Base-by-base conservation (phyloP, 2,329 filamentous ascomycete genomes). In the Penicillium freii region DNA sequence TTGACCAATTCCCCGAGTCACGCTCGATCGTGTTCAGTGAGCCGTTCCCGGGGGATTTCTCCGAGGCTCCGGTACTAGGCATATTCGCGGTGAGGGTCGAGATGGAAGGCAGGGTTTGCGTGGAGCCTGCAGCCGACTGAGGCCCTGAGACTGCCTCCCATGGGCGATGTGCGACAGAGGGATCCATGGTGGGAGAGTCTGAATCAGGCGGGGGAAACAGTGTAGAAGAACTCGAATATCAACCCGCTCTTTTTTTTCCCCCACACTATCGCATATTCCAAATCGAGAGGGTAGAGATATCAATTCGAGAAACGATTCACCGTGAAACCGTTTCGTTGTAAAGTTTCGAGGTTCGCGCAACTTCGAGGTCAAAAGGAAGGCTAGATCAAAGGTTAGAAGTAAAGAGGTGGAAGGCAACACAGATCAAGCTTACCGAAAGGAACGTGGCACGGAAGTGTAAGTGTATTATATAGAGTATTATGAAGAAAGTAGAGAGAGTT, bases 1-100 rank as follows among this genome's bases (percentile, higher is more conserved):
- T 81, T 52, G 82, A 83, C 82, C 82, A 85, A 68, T 81, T 83
- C 59, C 83, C 82, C 23, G 82, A 85, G 68, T 84, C 82, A 58
- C 82, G 80, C 67, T 81, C 78, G 58, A 78, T 73, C 15, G 77
- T 78, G 53, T 75, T 78, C 60, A 78, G 64, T 5, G 77, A 78
- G 9, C 73, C 66, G 52, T 77, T 72, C 21, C 72, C 73, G 10
- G 75, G 75, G 0, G 73, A 76, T 60, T 78, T 78, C 57, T 80
- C 77, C 1, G 74, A 65, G 38, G 67, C 51, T 11, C 59, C 57
- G 21, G 67, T 64, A 47, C 63, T 64, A 43, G 69, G 72, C 68
- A 80, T 77, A 52, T 69, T 75, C n/a, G 75, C 75, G 3, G 78
- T 80, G 40, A 80, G 66, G 9, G 78, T 79, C 36, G 77, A 77